Conservation (phyloP, 441 rosid species). For the Macaranga tanarius region DNA sequence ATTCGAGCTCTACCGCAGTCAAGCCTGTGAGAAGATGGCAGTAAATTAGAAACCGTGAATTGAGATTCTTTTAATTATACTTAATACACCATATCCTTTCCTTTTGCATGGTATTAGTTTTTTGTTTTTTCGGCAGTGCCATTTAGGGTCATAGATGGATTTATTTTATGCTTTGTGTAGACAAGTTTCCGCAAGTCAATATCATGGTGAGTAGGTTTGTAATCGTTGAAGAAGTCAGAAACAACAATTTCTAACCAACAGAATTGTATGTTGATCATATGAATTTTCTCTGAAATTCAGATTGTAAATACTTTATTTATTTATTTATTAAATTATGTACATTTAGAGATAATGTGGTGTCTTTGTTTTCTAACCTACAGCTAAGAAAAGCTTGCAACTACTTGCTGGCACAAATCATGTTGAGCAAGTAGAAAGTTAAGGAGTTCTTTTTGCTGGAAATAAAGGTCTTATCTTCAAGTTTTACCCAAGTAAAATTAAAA, state of each 20-base stretch:
- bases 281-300: background rate
- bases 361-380: too few species aligned
- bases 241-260: background rate
- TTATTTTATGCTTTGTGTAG: constrained; percentile 9
- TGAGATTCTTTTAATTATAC: background rate
- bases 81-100: background rate
- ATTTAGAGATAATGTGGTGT: background rate
- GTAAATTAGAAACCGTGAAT: constrained; percentile 23
- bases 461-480: too few species aligned
- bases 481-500: too few species aligned
- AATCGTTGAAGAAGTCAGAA: background rate
- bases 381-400: too few species aligned
- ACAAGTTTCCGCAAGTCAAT: background rate
- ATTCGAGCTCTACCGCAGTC: constrained; percentile 25
- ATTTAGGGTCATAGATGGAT: constrained; percentile 5
- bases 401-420: too few species aligned
- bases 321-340: background rate
- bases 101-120: too few species aligned
- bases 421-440: too few species aligned
- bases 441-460: too few species aligned
- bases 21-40: constrained; percentile 51
- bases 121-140: too few species aligned
- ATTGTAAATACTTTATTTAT: constrained; percentile 17
- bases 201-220: constrained; percentile 4
- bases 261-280: background rate